Conservation (phyloP, 2,329 filamentous ascomycete genomes). For the Cladosporium sp. region DNA sequence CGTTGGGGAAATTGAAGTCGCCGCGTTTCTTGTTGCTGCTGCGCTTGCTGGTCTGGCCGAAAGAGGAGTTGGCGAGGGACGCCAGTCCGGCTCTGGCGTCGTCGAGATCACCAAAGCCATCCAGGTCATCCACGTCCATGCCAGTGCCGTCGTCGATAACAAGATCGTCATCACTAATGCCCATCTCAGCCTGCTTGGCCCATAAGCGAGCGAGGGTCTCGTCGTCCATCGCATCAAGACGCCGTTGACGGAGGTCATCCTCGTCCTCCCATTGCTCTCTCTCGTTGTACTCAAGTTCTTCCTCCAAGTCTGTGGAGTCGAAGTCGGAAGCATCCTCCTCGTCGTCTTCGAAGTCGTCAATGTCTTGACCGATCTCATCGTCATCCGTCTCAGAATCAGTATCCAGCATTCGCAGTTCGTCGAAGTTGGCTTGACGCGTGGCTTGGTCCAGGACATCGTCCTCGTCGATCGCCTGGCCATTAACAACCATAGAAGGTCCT, state of each 20-base stretch:
- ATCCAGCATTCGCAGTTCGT: conserved; percentile 20
- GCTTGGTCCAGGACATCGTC: conserved; percentile 25
- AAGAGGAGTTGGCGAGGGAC: conserved; percentile 22
- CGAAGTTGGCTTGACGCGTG: conserved; percentile 17
- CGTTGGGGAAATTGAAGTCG: conserved; percentile 46
- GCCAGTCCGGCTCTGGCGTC: conserved; percentile 28
- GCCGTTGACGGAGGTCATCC: conserved; percentile 38
- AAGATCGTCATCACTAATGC: conserved; percentile 56
- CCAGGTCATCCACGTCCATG: conserved; percentile 15
- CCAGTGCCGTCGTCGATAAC: conserved; percentile 47
- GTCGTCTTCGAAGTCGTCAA: conserved; percentile 30
- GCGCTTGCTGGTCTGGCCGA: conserved; percentile 8
- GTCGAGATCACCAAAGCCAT: conserved; percentile 27
- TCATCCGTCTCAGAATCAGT: conserved; percentile 29
- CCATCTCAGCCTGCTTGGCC: conserved; percentile 60
- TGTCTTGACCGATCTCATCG: conserved; percentile 16
- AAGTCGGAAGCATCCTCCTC: conserved; percentile 38
- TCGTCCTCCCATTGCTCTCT: conserved; percentile 36
- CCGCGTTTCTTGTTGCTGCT: conserved; percentile 22
- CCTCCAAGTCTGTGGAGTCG: conserved; percentile 33
- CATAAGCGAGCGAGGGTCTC: conserved; percentile 59
- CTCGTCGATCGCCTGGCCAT: conserved; percentile 27
- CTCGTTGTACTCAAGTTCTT: conserved; percentile 30
- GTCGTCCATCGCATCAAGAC: conserved; percentile 47
- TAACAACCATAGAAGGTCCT: conserved; percentile 26